A percentile compares a stretch with the other conserved stretches of the same genome.
These are phyloP conservation scores for Blastomyces parvus DNA, from an alignment of 2,329 filamentous ascomycete genomes.

Conservation along the genomic window DNA sequence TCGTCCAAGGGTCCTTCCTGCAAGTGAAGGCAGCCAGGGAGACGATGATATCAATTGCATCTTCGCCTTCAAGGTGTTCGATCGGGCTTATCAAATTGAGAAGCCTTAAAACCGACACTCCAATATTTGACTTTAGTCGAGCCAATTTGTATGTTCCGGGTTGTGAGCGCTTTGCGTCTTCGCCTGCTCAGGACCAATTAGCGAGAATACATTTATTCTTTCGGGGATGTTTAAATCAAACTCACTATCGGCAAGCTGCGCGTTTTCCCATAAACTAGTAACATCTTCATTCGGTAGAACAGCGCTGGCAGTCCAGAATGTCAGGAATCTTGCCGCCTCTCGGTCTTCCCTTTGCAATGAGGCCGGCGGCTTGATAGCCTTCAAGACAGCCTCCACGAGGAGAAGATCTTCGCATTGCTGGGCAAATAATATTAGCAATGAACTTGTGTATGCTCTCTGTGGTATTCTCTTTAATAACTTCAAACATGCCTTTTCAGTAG, in stretches of 20 bases:
- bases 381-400: slow-evolving; percentile 21
- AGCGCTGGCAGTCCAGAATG: slow-evolving; percentile 25
- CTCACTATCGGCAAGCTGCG: slow-evolving; percentile 16
- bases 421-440: neutral
- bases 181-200: slow-evolving; percentile 11
- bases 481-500: slow-evolving; percentile 20
- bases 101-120: slow-evolving; percentile 22
- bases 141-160: slow-evolving; percentile 19
- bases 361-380: slow-evolving; percentile 13
- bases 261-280: slow-evolving; percentile 22
- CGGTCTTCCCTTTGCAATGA: slow-evolving; percentile 19
- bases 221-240: neutral
- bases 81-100: slow-evolving; percentile 18
- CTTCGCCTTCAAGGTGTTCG: slow-evolving; percentile 16
- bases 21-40: slow-evolving; percentile 28
- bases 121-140: slow-evolving; percentile 23
- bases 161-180: slow-evolving; percentile 12
- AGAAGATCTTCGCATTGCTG: slow-evolving; percentile 29
- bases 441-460: neutral
- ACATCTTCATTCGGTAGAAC: slow-evolving; percentile 29
- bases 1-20: slow-evolving; percentile 29
- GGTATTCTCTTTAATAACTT: neutral
- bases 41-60: slow-evolving; percentile 22
- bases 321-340: slow-evolving; percentile 21
- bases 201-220: neutral